Base-by-base conservation (phyloP, 164 flowering plant genomes). In the Aristolochia fimbriata region DNA sequence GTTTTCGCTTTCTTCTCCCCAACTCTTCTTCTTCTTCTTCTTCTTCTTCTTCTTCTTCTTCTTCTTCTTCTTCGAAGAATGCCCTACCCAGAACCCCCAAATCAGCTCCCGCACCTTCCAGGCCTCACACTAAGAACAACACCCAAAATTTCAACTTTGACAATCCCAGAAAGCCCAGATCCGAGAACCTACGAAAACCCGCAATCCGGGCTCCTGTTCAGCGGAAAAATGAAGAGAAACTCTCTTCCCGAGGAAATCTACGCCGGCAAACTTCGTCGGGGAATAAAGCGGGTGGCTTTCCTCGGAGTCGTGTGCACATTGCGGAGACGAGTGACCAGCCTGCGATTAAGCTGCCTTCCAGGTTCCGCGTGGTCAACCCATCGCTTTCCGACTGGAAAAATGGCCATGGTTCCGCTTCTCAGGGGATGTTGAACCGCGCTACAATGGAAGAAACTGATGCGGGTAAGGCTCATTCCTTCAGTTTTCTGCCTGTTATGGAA, bases 1-100 rank as follows among this genome's bases (percentile, higher is more conserved):
- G 88, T 52, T 76, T 79, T 62, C 70, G 85, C 55, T 81, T 80
- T 69, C 65, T 80, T 33, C 74, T 72, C 15, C 69, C 87, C 5
- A 73, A 71, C 31, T 73, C 83, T 37, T 69, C n/a, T n/a, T n/a
- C n/a, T n/a, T n/a, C n/a, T n/a, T n/a, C n/a, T n/a, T n/a, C n/a
- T n/a, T n/a, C n/a, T n/a, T n/a, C n/a, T n/a, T n/a, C n/a, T n/a
- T n/a, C n/a, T n/a, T n/a, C n/a, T n/a, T n/a, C n/a, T n/a, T n/a
- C n/a, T n/a, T n/a, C n/a, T n/a, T n/a, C n/a, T n/a, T n/a, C 78
- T 59, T 61, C 77, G 27, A 70, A 37, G 52, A 55, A 55, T 52
- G 50, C 67, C 33, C 17, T 54, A 0, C 65, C 58, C 20, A 62
- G 63, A 24, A 61, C 78, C 16, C 55, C 61, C 10, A 41, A 43